A percentile compares a stretch with the other conserved stretches of the same genome.
Evolutionary conservation across 2,329 filamentous ascomycete species (phyloP).

Genomic region (Sporothrix protearum): DNA sequence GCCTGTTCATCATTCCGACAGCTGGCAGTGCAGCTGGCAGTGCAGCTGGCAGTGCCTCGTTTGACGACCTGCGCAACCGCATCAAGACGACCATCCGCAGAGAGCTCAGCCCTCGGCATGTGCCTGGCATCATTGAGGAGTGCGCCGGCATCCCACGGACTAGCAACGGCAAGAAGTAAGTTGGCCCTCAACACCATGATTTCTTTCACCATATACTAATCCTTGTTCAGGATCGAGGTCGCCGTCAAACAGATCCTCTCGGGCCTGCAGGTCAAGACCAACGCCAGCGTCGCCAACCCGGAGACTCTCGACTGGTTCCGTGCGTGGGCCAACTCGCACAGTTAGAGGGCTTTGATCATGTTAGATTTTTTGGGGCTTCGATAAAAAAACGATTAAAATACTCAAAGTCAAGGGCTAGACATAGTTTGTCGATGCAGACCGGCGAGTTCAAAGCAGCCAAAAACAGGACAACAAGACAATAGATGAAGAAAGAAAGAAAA

Average conservation of each 20-base stretch:
- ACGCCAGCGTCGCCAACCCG: conserved; percentile 89
- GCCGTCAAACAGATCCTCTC: conserved; percentile 95
- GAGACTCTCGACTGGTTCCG: conserved; percentile 86
- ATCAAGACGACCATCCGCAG: conserved; percentile 68
- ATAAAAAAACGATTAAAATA: neutral
- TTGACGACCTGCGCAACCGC: conserved; percentile 57
- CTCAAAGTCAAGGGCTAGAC: neutral
- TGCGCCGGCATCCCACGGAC: conserved; percentile 85
- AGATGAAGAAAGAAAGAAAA: too few relatives aligned
- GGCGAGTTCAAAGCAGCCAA: neutral
- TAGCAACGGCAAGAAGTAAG: conserved; percentile 90
- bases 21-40: conserved; percentile 47
- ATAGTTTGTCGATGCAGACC: neutral
- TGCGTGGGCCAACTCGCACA: conserved; percentile 63
- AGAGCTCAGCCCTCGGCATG: conserved; percentile 84
- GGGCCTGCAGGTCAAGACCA: conserved; percentile 79
- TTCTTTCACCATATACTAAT: conserved; percentile 8
- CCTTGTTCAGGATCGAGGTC: conserved; percentile 70
- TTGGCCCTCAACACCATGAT: conserved; percentile 28
- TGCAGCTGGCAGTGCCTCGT: conserved; percentile 47
- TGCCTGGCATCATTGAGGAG: conserved; percentile 77
- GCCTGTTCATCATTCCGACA: conserved; percentile 79
- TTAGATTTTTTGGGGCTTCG: neutral
- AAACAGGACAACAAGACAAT: neutral
- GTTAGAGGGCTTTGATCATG: conserved; percentile 14